Evolutionary conservation across 768 basidiomycete species (phyloP), one percentile per base, ranked within the genome.

Genomic region (Tylopilus subfusipes): DNA sequence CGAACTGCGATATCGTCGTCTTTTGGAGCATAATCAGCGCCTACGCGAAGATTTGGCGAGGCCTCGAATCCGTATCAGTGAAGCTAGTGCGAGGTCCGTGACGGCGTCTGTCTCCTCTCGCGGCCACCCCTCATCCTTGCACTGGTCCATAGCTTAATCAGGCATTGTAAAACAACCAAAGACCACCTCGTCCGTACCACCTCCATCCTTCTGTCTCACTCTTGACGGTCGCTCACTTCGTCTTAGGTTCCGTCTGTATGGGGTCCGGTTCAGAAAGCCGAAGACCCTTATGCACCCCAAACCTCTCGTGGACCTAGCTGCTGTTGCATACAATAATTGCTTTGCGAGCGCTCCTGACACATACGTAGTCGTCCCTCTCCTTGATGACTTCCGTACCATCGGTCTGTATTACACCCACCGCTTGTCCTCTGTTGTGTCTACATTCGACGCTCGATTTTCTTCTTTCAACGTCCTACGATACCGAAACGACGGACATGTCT

Each of bases 181-280:
- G 88, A 90, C 65, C 81, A 82, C 60, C 80, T 87, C 47, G 83
- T 84, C 55, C 62, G 80, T 73, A 31, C 25, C 29, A 33, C 56
- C 44, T 27, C 30, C 5, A 7, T 2, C 49, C 38, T 57, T 52
- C 54, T 38, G 22, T 39, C 57, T 54, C 39, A 48, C 0, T 1
- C 33, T 33, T 36, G 50, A 25, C 36, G 48, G 21, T 59, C 55
- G 33, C 63, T 65, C 48, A 65, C 60, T 34, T 58, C 48, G 50
- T 27, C 63, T 22, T 65, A 94, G 89, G 88, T 96, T 46, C 94
- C 95, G 24, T 93, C 90, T 19, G 92, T 99, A 1, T 99, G 97
- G 97, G 97, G 97, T 11, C 87, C 91, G 22, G 86, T 96, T n/a
- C 84, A 84, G 59, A 90, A 89, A 67, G 84, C 83, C 40, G 92